Percentiles rank a stretch among this genome's conserved stretches.
phyloP scores from a whole-genome alignment of 2,329 filamentous ascomycete genomes.

The Stylonectria norvegica region DNA sequence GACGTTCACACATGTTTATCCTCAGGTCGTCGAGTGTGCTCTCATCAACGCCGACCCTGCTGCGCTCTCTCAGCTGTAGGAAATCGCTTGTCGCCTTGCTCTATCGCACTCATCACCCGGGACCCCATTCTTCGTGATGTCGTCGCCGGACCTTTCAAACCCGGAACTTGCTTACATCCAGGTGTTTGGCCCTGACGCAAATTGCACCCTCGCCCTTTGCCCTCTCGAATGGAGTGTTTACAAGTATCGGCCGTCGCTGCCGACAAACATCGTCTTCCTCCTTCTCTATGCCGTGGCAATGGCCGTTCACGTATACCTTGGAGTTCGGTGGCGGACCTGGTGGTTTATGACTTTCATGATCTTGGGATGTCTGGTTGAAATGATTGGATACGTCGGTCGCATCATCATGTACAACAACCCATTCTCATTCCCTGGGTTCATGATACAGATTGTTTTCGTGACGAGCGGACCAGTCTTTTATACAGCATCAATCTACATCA shows the following conservation, averaged over 20 bases:
- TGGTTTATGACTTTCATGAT: conserved; percentile 48
- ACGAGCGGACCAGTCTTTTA: conserved; percentile 44
- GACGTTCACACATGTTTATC: too few species aligned
- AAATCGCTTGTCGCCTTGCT: too few species aligned
- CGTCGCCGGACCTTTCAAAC: too few species aligned
- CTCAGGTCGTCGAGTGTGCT: too few species aligned
- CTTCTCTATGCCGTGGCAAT: conserved; percentile 46
- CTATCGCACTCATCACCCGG: too few species aligned
- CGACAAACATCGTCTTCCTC: conserved; percentile 42
- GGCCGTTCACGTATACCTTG: conserved; percentile 39
- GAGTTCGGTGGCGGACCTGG: conserved; percentile 41
- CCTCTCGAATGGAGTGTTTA: conserved; percentile 44
- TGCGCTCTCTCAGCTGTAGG: too few species aligned
- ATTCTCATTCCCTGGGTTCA: conserved; percentile 55
- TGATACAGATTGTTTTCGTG: conserved; percentile 55
- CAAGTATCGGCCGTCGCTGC: conserved; percentile 44
- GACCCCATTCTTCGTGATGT: too few species aligned
- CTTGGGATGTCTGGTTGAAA: conserved; percentile 52
- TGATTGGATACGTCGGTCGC: conserved; percentile 61
- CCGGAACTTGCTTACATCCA: too few species aligned
- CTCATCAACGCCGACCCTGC: too few species aligned
- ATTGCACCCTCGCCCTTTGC: conserved; percentile 49
- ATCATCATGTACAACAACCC: conserved; percentile 55
- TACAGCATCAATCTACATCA: conserved; percentile 63
- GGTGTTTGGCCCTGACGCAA: conserved; percentile 46